Evolutionary conservation across 164 flowering plant species (phyloP), one percentile per base, ranked within the genome.

Genomic region (Amborella trichopoda): DNA sequence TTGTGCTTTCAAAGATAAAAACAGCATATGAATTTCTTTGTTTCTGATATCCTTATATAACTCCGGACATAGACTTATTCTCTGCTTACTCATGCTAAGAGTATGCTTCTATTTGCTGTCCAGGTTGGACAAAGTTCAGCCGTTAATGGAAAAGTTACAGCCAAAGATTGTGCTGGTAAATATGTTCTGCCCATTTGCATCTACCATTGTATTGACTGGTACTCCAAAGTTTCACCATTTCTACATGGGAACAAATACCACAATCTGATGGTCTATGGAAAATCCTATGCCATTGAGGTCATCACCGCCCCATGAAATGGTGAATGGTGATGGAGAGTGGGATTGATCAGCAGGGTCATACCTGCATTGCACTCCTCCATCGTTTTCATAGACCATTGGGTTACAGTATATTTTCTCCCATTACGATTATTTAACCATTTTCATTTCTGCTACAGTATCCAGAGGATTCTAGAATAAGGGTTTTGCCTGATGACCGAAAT

Each of bases 131-230:
- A 72, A 71, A 48, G 49, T 73, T 60, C 60, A 49, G 51, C 81
- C 78, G n/a, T 58, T 88, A 58, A 51, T 87, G 54, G 53, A 70
- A 50, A 53, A 67, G 18, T 44, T 88, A 68, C 78, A 65, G 48
- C 83, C 94, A 49, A 74, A 76, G 50, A 17, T 54, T 55, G 60
- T 81, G 41, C 48, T 83, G 88, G 96, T 81, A 76, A 62, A 52
- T 11, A 17, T 17, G 18, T 51, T 14, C 22, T 24, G 22, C 20
- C 28, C 11, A 19, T n/a, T 44, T 30, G 27, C 2, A n/a, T 11
- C 41, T 5, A n/a, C 41, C 16, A 37, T 37, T 8, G n/a, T n/a
- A n/a, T n/a, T n/a, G n/a, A n/a, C n/a, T n/a, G n/a, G n/a, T n/a
- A n/a, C n/a, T n/a, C n/a, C n/a, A n/a, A n/a, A n/a, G n/a, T n/a